phyloP scores from a whole-genome alignment of 2,329 filamentous ascomycete species.

The Cercospora beticola region DNA sequence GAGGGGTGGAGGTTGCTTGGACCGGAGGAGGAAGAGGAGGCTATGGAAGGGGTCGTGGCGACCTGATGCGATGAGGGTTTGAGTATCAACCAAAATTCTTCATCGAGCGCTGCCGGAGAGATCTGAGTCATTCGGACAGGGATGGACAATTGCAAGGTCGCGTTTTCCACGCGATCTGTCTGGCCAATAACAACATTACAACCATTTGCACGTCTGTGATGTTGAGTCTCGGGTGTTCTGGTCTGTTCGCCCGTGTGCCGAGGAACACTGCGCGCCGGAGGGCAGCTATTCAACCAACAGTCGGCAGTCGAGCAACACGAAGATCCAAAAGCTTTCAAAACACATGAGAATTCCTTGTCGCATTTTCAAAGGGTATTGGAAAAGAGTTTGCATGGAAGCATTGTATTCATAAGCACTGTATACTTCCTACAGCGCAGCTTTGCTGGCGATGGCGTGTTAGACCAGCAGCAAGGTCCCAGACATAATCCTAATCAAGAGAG shows the following conservation, averaged over 20 bases:
- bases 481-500: background rate
- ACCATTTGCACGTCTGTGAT: too few species aligned
- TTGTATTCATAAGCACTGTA: background rate
- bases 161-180: background rate
- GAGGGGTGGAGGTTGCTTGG: background rate
- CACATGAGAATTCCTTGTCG: background rate
- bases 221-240: background rate
- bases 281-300: too few species aligned
- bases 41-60: background rate
- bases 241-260: background rate
- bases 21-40: background rate
- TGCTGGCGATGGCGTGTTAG: background rate
- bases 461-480: background rate
- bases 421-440: background rate
- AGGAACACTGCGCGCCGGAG: background rate
- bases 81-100: background rate
- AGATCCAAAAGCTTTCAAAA: background rate
- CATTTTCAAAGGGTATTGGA: background rate
- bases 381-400: background rate
- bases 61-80: background rate
- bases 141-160: background rate
- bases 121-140: background rate
- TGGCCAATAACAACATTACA: background rate
- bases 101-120: background rate
- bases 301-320: background rate